Evolutionary conservation across 768 basidiomycete genomes (phyloP).

Genomic region (Suillus subluteus): DNA sequence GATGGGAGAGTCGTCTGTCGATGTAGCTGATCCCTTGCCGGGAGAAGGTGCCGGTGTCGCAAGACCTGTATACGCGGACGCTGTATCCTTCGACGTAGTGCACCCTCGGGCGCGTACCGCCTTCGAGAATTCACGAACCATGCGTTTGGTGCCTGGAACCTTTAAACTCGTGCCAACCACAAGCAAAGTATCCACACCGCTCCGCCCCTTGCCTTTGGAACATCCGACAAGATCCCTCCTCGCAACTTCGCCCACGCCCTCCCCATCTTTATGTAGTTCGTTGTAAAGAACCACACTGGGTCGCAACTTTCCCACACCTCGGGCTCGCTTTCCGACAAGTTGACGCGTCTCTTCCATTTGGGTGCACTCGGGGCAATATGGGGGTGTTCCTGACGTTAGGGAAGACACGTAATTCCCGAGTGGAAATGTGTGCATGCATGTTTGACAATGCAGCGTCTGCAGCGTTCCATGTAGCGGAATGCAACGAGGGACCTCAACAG

Average conservation of each 20-base stretch:
- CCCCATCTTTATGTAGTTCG: slow-evolving; percentile 85
- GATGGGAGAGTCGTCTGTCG: slow-evolving; percentile 57
- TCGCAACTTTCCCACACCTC: slow-evolving; percentile 79
- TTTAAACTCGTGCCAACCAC: slow-evolving; percentile 90
- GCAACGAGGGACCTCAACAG: slow-evolving; percentile 70
- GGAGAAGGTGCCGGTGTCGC: slow-evolving; percentile 53
- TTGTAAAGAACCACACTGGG: slow-evolving; percentile 92
- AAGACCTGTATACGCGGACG: slow-evolving; percentile 31
- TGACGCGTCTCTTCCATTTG: slow-evolving; percentile 69
- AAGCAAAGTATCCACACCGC: slow-evolving; percentile 80
- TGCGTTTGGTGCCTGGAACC: slow-evolving; percentile 89
- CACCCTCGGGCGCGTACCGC: slow-evolving; percentile 61
- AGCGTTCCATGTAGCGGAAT: slow-evolving; percentile 92
- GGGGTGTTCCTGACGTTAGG: slow-evolving; percentile 63
- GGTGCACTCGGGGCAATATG: slow-evolving; percentile 81
- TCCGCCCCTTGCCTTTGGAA: slow-evolving; percentile 65
- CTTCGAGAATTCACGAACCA: slow-evolving; percentile 87
- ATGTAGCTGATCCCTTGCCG: slow-evolving; percentile 34
- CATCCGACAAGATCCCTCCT: slow-evolving; percentile 77
- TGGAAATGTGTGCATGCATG: slow-evolving; percentile 75
- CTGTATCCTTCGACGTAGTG: slow-evolving; percentile 37
- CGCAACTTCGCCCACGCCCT: slow-evolving; percentile 85
- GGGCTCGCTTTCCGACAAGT: slow-evolving; percentile 74
- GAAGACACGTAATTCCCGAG: slow-evolving; percentile 62
- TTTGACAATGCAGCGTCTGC: slow-evolving; percentile 76